A percentile compares a stretch with the other conserved stretches of the same genome.
Evolutionary conservation across 306 rosid species (phyloP).

Genomic region (Lotus japonicus): DNA sequence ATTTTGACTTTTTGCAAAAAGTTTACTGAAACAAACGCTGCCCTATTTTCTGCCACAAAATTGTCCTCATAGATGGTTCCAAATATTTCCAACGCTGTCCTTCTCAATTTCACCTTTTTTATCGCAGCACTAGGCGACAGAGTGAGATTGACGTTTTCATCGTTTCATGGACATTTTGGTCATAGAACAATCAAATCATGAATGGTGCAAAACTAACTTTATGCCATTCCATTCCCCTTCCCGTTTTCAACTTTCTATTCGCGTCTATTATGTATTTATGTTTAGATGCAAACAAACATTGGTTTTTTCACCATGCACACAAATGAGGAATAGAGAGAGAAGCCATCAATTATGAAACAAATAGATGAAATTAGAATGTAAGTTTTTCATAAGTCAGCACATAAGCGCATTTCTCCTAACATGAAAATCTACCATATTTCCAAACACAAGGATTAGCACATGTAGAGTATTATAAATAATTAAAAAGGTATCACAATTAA

Average conservation of each 20-base stretch:
- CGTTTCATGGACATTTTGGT: conserved; percentile 23
- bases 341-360: too few species aligned
- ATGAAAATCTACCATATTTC: too few species aligned
- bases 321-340: too few species aligned
- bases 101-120: conserved; percentile 22
- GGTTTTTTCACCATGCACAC: too few species aligned
- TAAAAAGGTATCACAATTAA: too few species aligned
- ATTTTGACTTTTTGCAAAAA: conserved; percentile 55
- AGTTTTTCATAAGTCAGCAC: too few species aligned
- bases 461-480: too few species aligned
- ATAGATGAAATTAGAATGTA: too few species aligned
- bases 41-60: conserved; percentile 17
- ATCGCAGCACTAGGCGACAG: background rate
- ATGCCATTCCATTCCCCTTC: background rate
- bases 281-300: too few species aligned
- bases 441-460: too few species aligned
- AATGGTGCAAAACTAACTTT: background rate
- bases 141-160: conserved; percentile 1
- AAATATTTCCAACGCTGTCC: conserved; percentile 46
- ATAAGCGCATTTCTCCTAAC: too few species aligned
- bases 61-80: conserved; percentile 55
- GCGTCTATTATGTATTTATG: background rate
- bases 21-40: conserved; percentile 39
- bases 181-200: background rate
- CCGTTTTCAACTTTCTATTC: background rate